These are phyloP conservation scores for Saraca asoca DNA, from an alignment of 331 rosid species.

Conservation along the genomic window DNA sequence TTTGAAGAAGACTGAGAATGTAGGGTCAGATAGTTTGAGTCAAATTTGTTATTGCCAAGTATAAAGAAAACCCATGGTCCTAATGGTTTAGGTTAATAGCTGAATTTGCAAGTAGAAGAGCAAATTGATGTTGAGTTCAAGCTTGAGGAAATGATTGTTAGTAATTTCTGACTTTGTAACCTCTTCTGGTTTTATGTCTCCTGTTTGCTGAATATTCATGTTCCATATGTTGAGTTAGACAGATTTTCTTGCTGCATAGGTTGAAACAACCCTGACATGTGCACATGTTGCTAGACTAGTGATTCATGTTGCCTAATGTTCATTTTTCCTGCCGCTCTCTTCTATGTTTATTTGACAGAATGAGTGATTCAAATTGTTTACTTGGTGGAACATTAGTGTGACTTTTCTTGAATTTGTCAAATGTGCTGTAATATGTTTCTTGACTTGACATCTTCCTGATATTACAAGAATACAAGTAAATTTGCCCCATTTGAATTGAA, in stretches of 20 bases:
- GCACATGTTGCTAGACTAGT: constrained; percentile 20
- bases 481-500: constrained; percentile 3
- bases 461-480: neutral
- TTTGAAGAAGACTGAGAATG: constrained; percentile 8
- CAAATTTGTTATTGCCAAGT: neutral
- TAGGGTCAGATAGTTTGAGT: neutral
- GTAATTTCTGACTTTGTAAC: neutral
- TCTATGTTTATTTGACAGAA: neutral
- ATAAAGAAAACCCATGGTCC: neutral
- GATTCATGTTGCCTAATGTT: constrained; percentile 8
- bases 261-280: constrained; percentile 9
- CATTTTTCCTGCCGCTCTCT: neutral
- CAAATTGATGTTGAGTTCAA: neutral
- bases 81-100: neutral
- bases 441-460: neutral
- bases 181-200: neutral
- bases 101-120: constrained; percentile 5
- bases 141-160: neutral
- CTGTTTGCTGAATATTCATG: neutral
- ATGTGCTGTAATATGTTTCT: constrained; percentile 5
- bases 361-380: constrained; percentile 13
- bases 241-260: neutral
- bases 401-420: constrained; percentile 1
- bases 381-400: constrained; percentile 20
- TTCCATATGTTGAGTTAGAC: neutral